Base-by-base conservation (phyloP, 2,329 filamentous ascomycete species). In the Phialemonium atrogriseum region DNA sequence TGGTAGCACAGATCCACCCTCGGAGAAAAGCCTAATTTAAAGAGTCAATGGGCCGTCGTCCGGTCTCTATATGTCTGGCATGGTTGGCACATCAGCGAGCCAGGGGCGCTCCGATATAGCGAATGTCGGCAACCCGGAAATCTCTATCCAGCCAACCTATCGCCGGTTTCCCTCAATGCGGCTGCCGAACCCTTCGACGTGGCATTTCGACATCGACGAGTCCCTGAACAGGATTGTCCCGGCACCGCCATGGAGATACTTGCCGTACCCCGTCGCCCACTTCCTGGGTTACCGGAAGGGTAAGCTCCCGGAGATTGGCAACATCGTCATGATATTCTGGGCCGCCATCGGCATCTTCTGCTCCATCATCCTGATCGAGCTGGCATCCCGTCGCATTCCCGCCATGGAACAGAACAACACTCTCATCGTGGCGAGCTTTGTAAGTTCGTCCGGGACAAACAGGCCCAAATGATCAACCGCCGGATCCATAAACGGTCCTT, bases 201-300 rank as follows among this genome's bases (percentile, higher is more conserved):
- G 65, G 59, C 66, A 79, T 48, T 76, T 93, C 56, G 75, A 91
- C 56, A 72, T 94, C 41, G 87, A 94, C 63, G 59, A 58, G n/a
- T 75, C 80, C 50, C 52, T 93, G 30, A 86, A 89, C 51, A 80
- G 69, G 3, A 65, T 76, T 38, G 50, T 93, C 15, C 82, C 82
- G 7, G 61, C 70, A 10, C 79, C 80, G 24, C 73, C 71, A 44
- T 70, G 84, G 51, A 59, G 69, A 17, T 58, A 62, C 26, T 49
- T 94, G 2, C 87, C 86, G 0, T 64, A 62, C 27, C 70, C 71
- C 0, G 49, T 91, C 13, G 71, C 83, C 13, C 71, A 76, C 42
- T 81, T 85, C 44, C 58, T 93, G 2, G 81, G 82, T 9, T 60
- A 82, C 47, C 70, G 80, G 38, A 56, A 48, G 26, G 26, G 32